Conservation (phyloP, 345 rosid species). For the Erucastrum elatum region DNA sequence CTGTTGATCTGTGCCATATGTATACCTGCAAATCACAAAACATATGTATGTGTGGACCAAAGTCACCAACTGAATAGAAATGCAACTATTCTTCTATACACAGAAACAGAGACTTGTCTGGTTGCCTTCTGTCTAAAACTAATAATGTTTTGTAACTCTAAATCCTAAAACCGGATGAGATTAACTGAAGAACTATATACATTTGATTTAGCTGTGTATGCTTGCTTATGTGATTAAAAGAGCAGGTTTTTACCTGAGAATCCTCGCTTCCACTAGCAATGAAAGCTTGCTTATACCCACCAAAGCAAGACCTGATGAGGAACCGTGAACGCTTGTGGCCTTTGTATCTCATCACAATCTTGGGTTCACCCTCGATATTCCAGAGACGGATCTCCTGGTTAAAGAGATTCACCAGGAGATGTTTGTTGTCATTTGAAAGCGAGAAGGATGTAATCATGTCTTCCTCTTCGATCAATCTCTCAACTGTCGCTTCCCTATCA, state of each 20-base stretch:
- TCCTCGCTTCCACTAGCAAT: constrained; percentile 81
- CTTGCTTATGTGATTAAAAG: too few species aligned
- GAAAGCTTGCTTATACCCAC: constrained; percentile 62
- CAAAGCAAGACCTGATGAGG: constrained; percentile 72
- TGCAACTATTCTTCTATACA: not conserved
- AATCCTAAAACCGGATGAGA: not conserved
- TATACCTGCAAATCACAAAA: constrained; percentile 50
- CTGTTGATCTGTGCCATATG: constrained; percentile 64
- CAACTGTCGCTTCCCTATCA: constrained; percentile 56
- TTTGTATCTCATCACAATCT: constrained; percentile 55
- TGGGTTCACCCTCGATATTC: constrained; percentile 60
- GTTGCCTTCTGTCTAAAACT: not conserved
- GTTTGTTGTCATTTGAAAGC: constrained; percentile 58
- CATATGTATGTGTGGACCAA: not conserved
- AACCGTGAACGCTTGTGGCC: constrained; percentile 62
- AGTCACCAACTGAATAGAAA: constrained; percentile 16
- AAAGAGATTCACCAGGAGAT: constrained; percentile 56
- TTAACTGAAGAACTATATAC: not conserved
- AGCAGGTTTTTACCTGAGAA: constrained; percentile 51
- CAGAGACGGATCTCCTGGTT: constrained; percentile 77
- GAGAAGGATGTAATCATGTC: constrained; percentile 66
- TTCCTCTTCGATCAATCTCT: constrained; percentile 62
- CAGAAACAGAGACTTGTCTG: not conserved
- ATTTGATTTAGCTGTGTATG: too few species aligned
- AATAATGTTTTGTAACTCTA: not conserved